Base-by-base conservation (phyloP, 2,329 filamentous ascomycete species). In the Aspergillus jensenii region DNA sequence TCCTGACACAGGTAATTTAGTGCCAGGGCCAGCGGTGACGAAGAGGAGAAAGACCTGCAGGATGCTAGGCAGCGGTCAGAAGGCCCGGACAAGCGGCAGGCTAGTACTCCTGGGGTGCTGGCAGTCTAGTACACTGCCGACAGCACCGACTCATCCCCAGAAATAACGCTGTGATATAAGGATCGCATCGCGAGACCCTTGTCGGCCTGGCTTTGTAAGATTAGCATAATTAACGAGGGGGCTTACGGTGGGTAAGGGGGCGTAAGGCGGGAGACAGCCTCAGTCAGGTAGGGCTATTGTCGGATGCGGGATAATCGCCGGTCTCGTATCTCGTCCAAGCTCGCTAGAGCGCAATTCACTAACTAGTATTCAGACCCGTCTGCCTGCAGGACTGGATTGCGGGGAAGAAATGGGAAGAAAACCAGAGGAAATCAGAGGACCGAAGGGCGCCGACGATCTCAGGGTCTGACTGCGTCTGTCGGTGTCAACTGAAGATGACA, bases 391-490 rank as follows among this genome's bases (percentile, higher is more conserved):
- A 46, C 27, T 35, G 27, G n/a, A 41, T 49, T 55, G 53, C 53
- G 53, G 53, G 51, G 51, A 53, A 53, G 31, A 31, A 23, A 35
- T 37, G 43, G 23, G 17, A 6, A n/a, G 35, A 12, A 37, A 48
- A 37, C 35, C 45, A 52, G 49, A 47, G 23, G 25, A 33, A 19
- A 47, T 31, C 31, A 44, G 27, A 52, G 35, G 33, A 43, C 45
- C 48, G 37, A 27, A 48, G 55, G 19, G 39, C 37, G 23, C 45
- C 50, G 58, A 58, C 50, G 60, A 62, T 62, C 60, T 50, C 60
- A 60, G 52, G 58, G 55, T 53, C 51, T 59, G 37, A 31, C 37
- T n/a, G 9, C 27, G 4, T 31, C 27, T 9, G 27, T 31, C 27
- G 4, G 27, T 11, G 27, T 9, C 27, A 31, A 31, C 27, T 11